phyloP scores from a whole-genome alignment of 345 rosid species.

The Citrus cavaleriei region DNA sequence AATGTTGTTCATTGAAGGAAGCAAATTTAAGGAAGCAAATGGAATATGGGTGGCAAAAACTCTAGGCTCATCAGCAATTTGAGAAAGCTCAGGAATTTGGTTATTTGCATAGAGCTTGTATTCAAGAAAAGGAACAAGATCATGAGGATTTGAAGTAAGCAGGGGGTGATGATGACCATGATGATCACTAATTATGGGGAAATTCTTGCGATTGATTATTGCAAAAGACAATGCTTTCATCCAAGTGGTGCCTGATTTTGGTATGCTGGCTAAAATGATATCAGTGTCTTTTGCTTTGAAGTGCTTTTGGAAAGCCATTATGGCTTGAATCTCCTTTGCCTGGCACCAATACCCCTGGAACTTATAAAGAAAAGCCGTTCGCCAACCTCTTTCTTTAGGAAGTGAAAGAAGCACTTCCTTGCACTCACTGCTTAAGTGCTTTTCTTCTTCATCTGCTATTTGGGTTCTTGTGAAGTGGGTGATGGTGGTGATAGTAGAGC shows the following conservation, averaged over 20 bases:
- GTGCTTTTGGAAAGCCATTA: slow-evolving; percentile 41
- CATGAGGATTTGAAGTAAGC: slow-evolving; percentile 49
- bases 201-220: slow-evolving; percentile 27
- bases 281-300: slow-evolving; percentile 28
- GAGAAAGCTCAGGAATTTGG: slow-evolving; percentile 37
- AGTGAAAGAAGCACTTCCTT: slow-evolving; percentile 47
- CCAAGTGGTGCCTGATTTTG: slow-evolving; percentile 67
- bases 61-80: slow-evolving; percentile 26
- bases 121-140: slow-evolving; percentile 57
- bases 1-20: slow-evolving; percentile 22
- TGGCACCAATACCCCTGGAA: slow-evolving; percentile 82
- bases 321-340: slow-evolving; percentile 51
- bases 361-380: slow-evolving; percentile 49
- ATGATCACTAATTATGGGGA: not conserved
- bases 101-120: slow-evolving; percentile 39
- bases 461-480: not conserved
- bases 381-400: slow-evolving; percentile 66
- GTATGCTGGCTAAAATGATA: slow-evolving; percentile 39
- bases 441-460: slow-evolving; percentile 10
- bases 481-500: not conserved
- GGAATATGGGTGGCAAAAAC: slow-evolving; percentile 52
- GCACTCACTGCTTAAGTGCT: slow-evolving; percentile 41
- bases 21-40: slow-evolving; percentile 11
- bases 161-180: slow-evolving; percentile 37
- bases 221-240: slow-evolving; percentile 44